Evolutionary conservation across 306 rosid genomes (phyloP).

Genomic region (Styphnolobium japonicum): DNA sequence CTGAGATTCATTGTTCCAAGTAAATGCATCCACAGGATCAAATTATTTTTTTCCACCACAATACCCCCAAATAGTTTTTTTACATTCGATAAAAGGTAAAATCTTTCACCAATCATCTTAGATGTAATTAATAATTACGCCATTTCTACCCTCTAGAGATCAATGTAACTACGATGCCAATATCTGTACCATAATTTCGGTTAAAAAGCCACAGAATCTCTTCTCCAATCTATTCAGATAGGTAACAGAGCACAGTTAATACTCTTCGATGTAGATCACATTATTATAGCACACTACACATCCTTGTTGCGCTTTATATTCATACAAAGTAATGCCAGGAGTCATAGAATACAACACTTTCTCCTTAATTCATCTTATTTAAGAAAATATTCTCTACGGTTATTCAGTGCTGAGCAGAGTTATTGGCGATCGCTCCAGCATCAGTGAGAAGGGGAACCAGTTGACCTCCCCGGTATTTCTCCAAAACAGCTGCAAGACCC

Average conservation of each 20-base stretch:
- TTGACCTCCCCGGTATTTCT: constrained; percentile 55
- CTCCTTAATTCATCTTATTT: background rate
- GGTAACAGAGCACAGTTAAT: background rate
- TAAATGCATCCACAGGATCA: background rate
- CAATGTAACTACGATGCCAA: background rate
- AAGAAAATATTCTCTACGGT: background rate
- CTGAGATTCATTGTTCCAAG: no score
- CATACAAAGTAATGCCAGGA: background rate
- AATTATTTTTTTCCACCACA: no score
- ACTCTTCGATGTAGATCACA: background rate
- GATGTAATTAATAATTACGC: no score
- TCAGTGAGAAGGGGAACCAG: constrained; percentile 65
- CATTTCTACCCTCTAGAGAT: no score
- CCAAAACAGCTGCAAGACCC: constrained; percentile 56
- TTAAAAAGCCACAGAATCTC: background rate
- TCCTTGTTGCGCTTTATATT: background rate
- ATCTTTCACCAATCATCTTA: no score
- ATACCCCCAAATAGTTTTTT: no score
- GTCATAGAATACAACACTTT: background rate
- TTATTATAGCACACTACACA: background rate
- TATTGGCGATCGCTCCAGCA: constrained; percentile 61
- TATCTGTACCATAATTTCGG: background rate
- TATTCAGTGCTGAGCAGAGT: constrained; percentile 45
- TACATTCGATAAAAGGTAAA: no score
- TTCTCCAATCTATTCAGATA: background rate